phyloP scores from a whole-genome alignment of 2,329 filamentous ascomycete species.

The Fusarium globosum region DNA sequence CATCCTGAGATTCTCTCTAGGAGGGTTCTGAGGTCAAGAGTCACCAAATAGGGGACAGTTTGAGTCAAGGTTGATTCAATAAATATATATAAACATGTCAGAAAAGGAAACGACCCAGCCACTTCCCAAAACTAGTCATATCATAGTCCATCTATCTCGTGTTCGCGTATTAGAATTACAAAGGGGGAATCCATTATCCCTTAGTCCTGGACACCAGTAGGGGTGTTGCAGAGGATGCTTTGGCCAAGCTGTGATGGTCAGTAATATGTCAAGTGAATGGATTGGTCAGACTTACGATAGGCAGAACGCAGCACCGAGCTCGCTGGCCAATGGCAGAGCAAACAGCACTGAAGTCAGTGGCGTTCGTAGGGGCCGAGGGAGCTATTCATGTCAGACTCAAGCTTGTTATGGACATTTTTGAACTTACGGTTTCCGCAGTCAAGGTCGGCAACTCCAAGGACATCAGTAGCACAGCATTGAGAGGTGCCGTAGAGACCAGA shows the following conservation, averaged over 20 bases:
- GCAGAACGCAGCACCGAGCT: slow-evolving; percentile 68
- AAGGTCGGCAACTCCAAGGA: slow-evolving; percentile 67
- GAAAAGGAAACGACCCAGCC: not conserved
- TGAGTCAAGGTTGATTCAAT: not conserved
- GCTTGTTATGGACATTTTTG: no score
- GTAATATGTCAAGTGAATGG: rapidly evolving
- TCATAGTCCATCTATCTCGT: not conserved
- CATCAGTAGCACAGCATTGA: slow-evolving; percentile 71
- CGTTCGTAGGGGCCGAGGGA: slow-evolving; percentile 49
- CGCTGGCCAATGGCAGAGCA: slow-evolving; percentile 63
- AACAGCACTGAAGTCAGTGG: slow-evolving; percentile 57
- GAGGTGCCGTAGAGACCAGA: slow-evolving; percentile 55
- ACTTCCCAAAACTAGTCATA: not conserved
- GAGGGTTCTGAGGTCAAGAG: rapidly evolving
- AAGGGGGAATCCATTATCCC: not conserved
- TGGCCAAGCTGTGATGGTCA: slow-evolving; percentile 44
- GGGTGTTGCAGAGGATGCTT: slow-evolving; percentile 51
- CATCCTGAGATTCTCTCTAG: rapidly evolving
- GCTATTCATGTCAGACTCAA: slow-evolving; percentile 36
- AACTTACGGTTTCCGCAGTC: slow-evolving; percentile 66
- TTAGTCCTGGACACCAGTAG: slow-evolving; percentile 47
- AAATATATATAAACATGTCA: not conserved
- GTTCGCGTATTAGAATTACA: not conserved
- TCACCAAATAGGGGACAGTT: rapidly evolving
- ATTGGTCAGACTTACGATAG: slow-evolving; percentile 49